Evolutionary conservation across 177 flowering plant species (phyloP), one percentile per base, ranked within the genome.

Genomic region (Vitis hybrid): DNA sequence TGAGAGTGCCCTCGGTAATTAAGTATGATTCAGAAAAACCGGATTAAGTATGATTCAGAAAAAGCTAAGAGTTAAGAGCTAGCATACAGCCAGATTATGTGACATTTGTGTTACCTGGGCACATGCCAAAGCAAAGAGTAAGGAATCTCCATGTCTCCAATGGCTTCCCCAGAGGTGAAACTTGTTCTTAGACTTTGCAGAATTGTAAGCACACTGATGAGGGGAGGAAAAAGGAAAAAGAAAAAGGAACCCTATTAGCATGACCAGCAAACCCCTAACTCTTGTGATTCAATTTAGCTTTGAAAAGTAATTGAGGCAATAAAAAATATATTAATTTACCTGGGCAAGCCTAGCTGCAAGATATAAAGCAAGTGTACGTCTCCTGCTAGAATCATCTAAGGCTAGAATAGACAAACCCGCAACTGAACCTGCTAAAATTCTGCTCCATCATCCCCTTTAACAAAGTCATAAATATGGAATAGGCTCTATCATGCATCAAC

Each of bases 141-240:
- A 82, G 60, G 99, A 89, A 80, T 94, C 99, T 14, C 99, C 99
- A 82, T 94, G 99, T 40, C 90, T 81, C 97, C 97, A 94, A 72
- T 92, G 94, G 78, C 97, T 94, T 81, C 97, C 97, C 99, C 97
- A 94, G 24, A 92, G 77, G 74, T 94, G 97, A 83, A 94, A 94
- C 81, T 89, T 91, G 81, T 91, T 88, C 83, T 91, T 92, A 3
- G 94, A 85, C 74, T 94, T 94, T 24, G 97, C 97, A 66, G 99
- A 94, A 78, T 94, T 94, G 79, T 94, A 94, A 64, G 93, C 93
- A 84, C 92, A 92, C 99, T 94, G 82, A 65, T 64, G 19, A 72
- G 35, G 63, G 9, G 74, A 58, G 55, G 56, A 62, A 18, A 52
- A 58, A 19, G 6, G 9, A 46, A 19, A 21, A 48, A 21, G 40